Evolutionary conservation across 768 basidiomycete genomes (phyloP).

Genomic region (Daedaleopsis nitida): DNA sequence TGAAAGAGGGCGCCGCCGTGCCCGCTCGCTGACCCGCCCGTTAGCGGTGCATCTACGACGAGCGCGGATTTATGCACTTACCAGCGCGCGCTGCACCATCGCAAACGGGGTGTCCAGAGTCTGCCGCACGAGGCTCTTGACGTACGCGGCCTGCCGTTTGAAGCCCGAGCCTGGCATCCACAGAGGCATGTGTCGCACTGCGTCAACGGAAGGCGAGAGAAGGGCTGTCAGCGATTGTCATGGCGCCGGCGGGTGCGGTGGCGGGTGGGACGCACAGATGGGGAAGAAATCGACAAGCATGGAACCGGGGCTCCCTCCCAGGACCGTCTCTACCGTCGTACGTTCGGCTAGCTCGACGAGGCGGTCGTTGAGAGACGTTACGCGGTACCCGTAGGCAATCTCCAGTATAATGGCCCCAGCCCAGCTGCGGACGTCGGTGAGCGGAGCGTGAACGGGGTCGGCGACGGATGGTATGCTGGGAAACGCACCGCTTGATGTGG

Average conservation of each 20-base stretch:
- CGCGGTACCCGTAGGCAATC: conserved; percentile 19
- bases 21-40: conserved; percentile 10
- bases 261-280: conserved; percentile 8
- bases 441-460: background rate
- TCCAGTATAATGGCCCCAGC: conserved; percentile 13
- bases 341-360: conserved; percentile 17
- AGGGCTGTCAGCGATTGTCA: background rate
- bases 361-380: conserved; percentile 16
- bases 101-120: conserved; percentile 18
- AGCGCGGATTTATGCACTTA: conserved; percentile 8
- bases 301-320: conserved; percentile 16
- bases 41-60: background rate
- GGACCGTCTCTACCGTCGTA: conserved; percentile 13
- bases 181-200: conserved; percentile 17
- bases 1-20: conserved; percentile 23
- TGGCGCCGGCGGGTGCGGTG: background rate
- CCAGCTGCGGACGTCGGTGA: conserved; percentile 1
- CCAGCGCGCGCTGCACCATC: conserved; percentile 23
- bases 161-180: conserved; percentile 25
- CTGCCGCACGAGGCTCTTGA: conserved; percentile 5
- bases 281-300: conserved; percentile 25
- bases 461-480: no score
- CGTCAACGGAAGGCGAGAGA: no score
- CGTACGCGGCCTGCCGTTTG: conserved; percentile 13
- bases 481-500: conserved; percentile 20